A percentile compares a stretch with the other conserved stretches of the same genome.
Evolutionary conservation across 306 rosid species (phyloP).

Genomic region (Cucumis melo): DNA sequence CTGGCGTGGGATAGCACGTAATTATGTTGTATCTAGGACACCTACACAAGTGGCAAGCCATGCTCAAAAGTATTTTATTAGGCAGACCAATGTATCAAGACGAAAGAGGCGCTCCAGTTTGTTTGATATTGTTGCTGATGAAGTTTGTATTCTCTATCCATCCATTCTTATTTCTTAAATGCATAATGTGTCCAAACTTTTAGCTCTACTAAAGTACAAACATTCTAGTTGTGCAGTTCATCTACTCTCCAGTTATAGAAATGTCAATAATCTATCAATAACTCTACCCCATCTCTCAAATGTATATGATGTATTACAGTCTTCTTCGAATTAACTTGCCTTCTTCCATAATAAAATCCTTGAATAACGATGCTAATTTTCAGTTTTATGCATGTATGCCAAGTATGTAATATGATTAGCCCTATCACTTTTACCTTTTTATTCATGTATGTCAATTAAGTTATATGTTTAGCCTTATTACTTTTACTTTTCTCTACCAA

Average conservation of each 20-base stretch:
- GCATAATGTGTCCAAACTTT: background rate
- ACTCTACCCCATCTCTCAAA: background rate
- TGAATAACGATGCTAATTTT: background rate
- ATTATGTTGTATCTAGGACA: conserved; percentile 80
- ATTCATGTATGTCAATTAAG: background rate
- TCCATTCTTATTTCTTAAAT: background rate
- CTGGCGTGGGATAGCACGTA: conserved; percentile 99
- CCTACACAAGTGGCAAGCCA: conserved; percentile 99
- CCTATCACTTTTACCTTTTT: background rate
- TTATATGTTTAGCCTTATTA: background rate
- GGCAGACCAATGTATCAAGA: conserved; percentile 88
- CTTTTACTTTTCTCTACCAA: background rate
- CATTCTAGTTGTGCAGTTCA: background rate
- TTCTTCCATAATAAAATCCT: background rate
- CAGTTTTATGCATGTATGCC: background rate
- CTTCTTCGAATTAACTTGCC: background rate
- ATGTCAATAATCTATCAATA: background rate
- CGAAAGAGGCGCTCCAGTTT: conserved; percentile 94
- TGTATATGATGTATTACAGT: background rate
- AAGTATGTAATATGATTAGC: background rate
- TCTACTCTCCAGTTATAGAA: background rate
- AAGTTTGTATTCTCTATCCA: conserved; percentile 23
- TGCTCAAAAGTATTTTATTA: conserved; percentile 91
- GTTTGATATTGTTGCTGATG: conserved; percentile 85
- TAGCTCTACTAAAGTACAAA: background rate